Conservation (phyloP, 495 filamentous ascomycete species). For the Tuber umbilicatum region DNA sequence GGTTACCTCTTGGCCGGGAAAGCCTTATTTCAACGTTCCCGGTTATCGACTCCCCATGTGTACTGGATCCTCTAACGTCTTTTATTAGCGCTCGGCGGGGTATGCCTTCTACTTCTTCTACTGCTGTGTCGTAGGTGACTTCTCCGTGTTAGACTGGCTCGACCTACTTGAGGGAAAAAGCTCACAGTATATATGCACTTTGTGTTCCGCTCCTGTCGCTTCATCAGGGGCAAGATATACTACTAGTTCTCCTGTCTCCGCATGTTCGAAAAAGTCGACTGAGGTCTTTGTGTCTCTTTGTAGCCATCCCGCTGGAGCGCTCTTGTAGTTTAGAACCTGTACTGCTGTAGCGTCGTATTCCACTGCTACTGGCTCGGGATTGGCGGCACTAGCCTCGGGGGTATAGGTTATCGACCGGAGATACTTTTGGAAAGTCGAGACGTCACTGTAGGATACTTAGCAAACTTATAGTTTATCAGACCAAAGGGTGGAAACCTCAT, state of each 20-base stretch:
- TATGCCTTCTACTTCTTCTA: neutral
- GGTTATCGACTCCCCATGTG: neutral
- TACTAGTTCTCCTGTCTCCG: neutral
- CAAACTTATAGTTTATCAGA: neutral
- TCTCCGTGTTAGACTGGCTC: neutral
- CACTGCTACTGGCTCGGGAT: neutral
- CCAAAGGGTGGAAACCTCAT: slow-evolving; percentile 1
- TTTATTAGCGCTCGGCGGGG: neutral
- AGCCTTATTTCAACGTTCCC: slow-evolving; percentile 2
- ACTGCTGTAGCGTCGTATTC: neutral
- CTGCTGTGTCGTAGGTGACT: neutral
- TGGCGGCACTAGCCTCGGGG: neutral
- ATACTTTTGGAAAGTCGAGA: neutral
- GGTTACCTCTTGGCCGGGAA: neutral
- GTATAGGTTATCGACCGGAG: neutral
- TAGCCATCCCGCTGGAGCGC: neutral
- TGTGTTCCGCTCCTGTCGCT: neutral
- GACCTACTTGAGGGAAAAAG: neutral
- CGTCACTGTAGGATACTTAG: neutral
- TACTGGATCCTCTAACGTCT: neutral
- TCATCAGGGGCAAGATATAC: neutral
- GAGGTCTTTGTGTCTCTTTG: neutral
- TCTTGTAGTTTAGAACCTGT: slow-evolving; percentile 10
- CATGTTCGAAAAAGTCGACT: slow-evolving; percentile 1
- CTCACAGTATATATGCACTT: slow-evolving; percentile 1